Base-by-base conservation (phyloP, 2,329 filamentous ascomycete genomes). In the Paecilomyces sp. region DNA sequence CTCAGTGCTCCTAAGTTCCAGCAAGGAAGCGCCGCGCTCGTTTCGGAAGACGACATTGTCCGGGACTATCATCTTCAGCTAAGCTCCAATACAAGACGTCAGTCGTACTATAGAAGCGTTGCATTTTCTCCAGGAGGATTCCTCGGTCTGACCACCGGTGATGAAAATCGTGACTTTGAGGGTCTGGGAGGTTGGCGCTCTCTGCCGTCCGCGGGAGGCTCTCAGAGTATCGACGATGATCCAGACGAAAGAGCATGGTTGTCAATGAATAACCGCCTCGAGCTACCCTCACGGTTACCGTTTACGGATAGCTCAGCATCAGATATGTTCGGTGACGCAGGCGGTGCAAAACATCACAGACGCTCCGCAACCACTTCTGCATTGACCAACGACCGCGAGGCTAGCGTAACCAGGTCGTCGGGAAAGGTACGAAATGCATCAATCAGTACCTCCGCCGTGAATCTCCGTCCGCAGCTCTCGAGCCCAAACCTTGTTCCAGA, bases 151-250 rank as follows among this genome's bases (percentile, higher is more conserved):
- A 66, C 73, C 51, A 72, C 69, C 59, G 70, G 69, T 1, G 70
- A 75, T 55, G 67, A 68, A 24, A 66, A 70, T 54, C 72, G 75
- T n/a, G 76, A 78, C 62, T 78, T 77, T 59, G 76, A 78, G 67
- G 76, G 76, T 3, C 68, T 78, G 4, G 76, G 76, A 9, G 76
- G 76, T 24, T 78, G 76, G 76, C 67, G 73, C 36, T 67, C 59
- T 60, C 61, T 61, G 56, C 63, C 58, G 24, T 62, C 58, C 5
- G 64, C 62, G 15, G 68, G 63, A 57, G 60, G 62, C 15, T 63
- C 64, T 3, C 66, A 64, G 13, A 69, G 65, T 58, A 28, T 63
- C 18, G 59, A 56, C 33, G 66, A 66, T 24, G 67, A 72, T 5
- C 55, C 66, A 3, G 75, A 77, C 47, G 75, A 76, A 30, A 65